These are phyloP conservation scores for Symbiodinium natans DNA, from an alignment of 73 alveolate genomes.

Conservation along the genomic window DNA sequence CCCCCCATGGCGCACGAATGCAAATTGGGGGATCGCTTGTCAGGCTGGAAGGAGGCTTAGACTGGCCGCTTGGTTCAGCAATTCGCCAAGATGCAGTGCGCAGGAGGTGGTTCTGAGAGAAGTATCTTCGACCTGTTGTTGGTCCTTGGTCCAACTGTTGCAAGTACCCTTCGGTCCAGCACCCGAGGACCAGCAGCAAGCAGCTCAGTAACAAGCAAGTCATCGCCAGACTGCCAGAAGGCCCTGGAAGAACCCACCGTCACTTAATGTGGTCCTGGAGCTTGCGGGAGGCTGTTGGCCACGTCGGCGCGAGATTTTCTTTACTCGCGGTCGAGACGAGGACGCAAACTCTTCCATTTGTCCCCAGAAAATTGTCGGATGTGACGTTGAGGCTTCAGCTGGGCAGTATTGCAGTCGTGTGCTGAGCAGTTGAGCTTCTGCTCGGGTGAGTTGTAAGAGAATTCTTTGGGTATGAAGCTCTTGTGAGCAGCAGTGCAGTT, in stretches of 20 bases:
- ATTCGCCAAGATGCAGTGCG: background rate
- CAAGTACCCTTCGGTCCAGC: too few species aligned
- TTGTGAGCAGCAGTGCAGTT: too few species aligned
- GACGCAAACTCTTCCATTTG: background rate
- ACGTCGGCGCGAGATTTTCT: conserved; percentile 81
- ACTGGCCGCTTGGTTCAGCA: conserved; percentile 22
- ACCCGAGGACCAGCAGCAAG: background rate
- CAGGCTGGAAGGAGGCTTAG: conserved; percentile 42
- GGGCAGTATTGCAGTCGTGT: too few species aligned
- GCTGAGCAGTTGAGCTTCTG: background rate
- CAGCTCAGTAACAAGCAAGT: conserved; percentile 23
- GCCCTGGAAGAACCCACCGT: background rate
- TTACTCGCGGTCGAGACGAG: conserved; percentile 81
- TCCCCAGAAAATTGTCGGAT: too few species aligned
- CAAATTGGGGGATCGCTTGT: background rate
- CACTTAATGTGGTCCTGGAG: too few species aligned
- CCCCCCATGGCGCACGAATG: too few species aligned
- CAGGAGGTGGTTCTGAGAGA: background rate
- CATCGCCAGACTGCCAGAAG: conserved; percentile 53
- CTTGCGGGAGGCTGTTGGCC: conserved; percentile 64
- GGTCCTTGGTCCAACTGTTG: background rate
- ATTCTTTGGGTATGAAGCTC: too few species aligned
- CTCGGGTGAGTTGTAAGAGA: background rate
- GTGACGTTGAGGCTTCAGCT: too few species aligned
- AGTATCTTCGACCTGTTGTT: background rate